Conservation (phyloP, 306 rosid genomes). For the Medicago arabica region DNA sequence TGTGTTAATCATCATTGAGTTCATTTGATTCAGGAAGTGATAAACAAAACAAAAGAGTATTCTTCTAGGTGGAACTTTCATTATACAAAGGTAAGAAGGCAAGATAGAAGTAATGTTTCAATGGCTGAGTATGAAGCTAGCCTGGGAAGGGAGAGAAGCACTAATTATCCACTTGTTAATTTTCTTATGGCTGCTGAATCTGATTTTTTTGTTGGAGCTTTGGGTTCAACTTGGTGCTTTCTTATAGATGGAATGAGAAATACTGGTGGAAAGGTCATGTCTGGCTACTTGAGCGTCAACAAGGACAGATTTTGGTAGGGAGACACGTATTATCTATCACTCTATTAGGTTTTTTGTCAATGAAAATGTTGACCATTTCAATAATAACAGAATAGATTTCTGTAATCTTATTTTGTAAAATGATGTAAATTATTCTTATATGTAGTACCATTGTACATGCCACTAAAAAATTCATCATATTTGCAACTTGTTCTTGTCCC, state of each 20-base stretch:
- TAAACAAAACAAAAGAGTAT: slow-evolving; percentile 61
- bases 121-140: slow-evolving; percentile 78
- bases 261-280: slow-evolving; percentile 82
- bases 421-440: slow-evolving; percentile 1
- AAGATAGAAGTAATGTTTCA: slow-evolving; percentile 58
- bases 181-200: slow-evolving; percentile 80
- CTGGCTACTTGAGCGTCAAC: slow-evolving; percentile 81
- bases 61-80: slow-evolving; percentile 66
- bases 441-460: slow-evolving; percentile 7
- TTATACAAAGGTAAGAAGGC: slow-evolving; percentile 70
- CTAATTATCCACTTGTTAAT: slow-evolving; percentile 74
- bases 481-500: too few species aligned
- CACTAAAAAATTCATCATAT: not conserved
- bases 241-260: slow-evolving; percentile 92
- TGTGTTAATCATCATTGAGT: not conserved
- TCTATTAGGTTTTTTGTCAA: slow-evolving; percentile 6
- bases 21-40: slow-evolving; percentile 63
- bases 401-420: slow-evolving; percentile 3
- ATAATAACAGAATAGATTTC: not conserved
- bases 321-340: not conserved
- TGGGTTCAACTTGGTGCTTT: slow-evolving; percentile 86
- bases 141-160: slow-evolving; percentile 74
- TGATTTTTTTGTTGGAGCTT: slow-evolving; percentile 76
- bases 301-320: slow-evolving; percentile 79
- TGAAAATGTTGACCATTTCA: slow-evolving; percentile 21